Evolutionary conservation across 768 basidiomycete genomes (phyloP), one percentile per base, ranked within the genome.

Genomic region (Leccinellum luteum): DNA sequence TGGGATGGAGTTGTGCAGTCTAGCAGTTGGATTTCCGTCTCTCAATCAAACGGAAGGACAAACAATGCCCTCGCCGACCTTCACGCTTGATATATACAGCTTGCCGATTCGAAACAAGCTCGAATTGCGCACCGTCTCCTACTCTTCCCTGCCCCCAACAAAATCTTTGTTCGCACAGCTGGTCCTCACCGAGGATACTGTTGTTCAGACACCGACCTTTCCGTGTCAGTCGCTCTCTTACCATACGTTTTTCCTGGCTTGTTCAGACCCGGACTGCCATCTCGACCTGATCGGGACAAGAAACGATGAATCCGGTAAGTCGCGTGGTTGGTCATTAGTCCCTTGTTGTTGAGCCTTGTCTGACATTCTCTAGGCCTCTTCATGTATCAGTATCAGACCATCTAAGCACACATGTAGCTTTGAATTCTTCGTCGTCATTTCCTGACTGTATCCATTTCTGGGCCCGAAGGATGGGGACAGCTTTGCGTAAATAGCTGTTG

Each of bases 331-430:
- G 19, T 21, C 43, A 3, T 3, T 7, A 3, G 9, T 13, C 25
- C 1, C 34, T 34, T 23, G 31, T 17, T 30, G n/a, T 27, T 47
- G 6, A 53, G 27, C 14, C 15, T 28, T 1, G 19, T 55, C 48
- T 38, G 28, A 34, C 14, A 34, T 14, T 25, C 30, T 38, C 25
- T 38, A 55, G 54, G 47, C 17, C 27, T 48, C 3, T 48, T 48
- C 27, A 48, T 48, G 47, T 48, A 48, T 17, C 47, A 55, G n/a
- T 28, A 48, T 55, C 54, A 55, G 34, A 55, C 54, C 8, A 48
- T 55, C 12, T 55, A 35, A 48, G 17, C 34, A 6, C 6, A 35
- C 34, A 17, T 35, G 34, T 14, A 30, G 14, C 4, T 34, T 34
- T 34, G 14, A 34, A 34, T 34, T 34, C 32, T 27, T 6, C 27